phyloP scores from a whole-genome alignment of 768 basidiomycete species.

The Paxillus rubicundulus region DNA sequence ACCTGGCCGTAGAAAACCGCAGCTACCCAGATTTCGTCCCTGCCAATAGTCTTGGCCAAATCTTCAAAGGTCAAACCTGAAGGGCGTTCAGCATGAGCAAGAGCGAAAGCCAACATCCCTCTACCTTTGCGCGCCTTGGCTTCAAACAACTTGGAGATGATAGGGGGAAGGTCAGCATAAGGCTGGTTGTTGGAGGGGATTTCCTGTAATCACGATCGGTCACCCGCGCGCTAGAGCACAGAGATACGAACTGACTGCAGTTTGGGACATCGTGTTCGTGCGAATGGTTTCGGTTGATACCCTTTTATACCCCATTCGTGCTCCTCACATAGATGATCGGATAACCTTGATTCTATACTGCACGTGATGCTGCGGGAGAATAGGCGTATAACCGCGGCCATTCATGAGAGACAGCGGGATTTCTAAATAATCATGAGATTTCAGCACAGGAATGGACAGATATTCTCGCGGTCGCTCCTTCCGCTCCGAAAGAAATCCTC shows the following conservation, averaged over 20 bases:
- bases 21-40: constrained; percentile 81
- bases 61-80: constrained; percentile 67
- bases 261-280: constrained; percentile 35
- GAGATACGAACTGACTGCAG: constrained; percentile 30
- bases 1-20: constrained; percentile 83
- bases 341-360: constrained; percentile 4
- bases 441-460: neutral
- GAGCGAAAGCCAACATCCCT: neutral
- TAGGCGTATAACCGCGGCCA: neutral
- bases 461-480: neutral
- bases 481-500: neutral
- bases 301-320: constrained; percentile 17
- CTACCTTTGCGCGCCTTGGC: constrained; percentile 67
- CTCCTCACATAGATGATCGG: neutral
- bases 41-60: constrained; percentile 61
- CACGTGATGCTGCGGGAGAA: constrained; percentile 11
- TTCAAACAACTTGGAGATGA: constrained; percentile 51
- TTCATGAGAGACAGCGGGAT: neutral
- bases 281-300: neutral
- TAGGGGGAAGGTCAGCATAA: constrained; percentile 51
- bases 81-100: neutral
- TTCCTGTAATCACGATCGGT: constrained; percentile 27
- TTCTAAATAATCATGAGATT: neutral
- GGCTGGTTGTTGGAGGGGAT: constrained; percentile 43
- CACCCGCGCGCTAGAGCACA: neutral